These are phyloP conservation scores for Lachancea nothofagi DNA, from an alignment of 805 yeast genomes.

Conservation along the genomic window DNA sequence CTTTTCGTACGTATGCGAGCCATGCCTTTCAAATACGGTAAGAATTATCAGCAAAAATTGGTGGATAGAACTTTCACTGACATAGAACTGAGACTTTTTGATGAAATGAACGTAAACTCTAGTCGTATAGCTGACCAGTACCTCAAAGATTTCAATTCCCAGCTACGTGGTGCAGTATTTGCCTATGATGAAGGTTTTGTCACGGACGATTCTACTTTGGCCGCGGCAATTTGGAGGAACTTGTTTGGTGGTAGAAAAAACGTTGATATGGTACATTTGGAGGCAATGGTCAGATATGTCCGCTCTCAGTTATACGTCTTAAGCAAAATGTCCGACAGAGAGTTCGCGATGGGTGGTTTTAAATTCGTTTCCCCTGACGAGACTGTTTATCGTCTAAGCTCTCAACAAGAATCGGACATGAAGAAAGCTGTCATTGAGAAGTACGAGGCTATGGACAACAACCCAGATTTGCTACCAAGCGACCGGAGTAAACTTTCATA, in stretches of 20 bases:
- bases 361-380: conserved; percentile 77
- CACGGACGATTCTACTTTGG: conserved; percentile 71
- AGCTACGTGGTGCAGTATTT: conserved; percentile 80
- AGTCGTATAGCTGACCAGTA: conserved; percentile 80
- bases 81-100: conserved; percentile 77
- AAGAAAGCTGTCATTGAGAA: conserved; percentile 45
- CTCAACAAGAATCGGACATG: conserved; percentile 55
- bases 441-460: conserved; percentile 45
- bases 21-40: conserved; percentile 84
- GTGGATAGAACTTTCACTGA: conserved; percentile 87
- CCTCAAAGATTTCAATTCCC: conserved; percentile 84
- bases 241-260: conserved; percentile 79
- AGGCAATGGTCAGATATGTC: conserved; percentile 83
- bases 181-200: conserved; percentile 90
- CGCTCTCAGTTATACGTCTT: conserved; percentile 86
- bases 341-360: conserved; percentile 88
- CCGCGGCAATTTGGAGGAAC: conserved; percentile 84
- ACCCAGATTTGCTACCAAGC: conserved; percentile 50
- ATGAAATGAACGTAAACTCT: conserved; percentile 78
- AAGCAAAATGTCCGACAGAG: conserved; percentile 80
- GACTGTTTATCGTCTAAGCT: conserved; percentile 65
- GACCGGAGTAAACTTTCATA: conserved; percentile 47
- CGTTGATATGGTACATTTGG: conserved; percentile 76
- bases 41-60: conserved; percentile 84
- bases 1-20: conserved; percentile 93